Evolutionary conservation across 768 basidiomycete genomes (phyloP), one percentile per base, ranked within the genome.

Genomic region (Russula earlei): DNA sequence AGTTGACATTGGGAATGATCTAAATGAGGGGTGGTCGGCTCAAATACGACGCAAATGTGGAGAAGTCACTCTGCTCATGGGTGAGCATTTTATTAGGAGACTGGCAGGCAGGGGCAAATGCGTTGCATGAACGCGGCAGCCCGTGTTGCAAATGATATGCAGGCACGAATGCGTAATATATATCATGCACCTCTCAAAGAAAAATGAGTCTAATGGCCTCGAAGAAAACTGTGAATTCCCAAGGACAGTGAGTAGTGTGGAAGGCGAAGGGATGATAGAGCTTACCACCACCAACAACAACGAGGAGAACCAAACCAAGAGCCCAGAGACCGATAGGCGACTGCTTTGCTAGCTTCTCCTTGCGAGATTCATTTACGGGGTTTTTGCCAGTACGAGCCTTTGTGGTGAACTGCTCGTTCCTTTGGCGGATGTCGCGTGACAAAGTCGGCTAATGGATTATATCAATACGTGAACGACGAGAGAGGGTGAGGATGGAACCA

Each of bases 251-350:
- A 20, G 25, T 24, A 54, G 52, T 22, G 19, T 55, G 59, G 22
- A 51, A 20, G 25, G 5, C 14, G 20, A 31, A 38, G 41, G 5
- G 12, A 41, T 20, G 42, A 11, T 17, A 42, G 20, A 74, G 83
- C 52, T 5, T 64, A 84, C 89, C 83, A 78, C 90, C 90, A 49
- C 89, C 89, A 56, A 86, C 65, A 17, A 91, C 77, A 12, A 91
- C 85, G 63, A 91, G 91, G 22, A 87, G 65, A 50, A 91, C 69
- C n/a, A 82, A 56, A 5, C 83, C 85, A 19, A 91, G 71, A 36
- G 84, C 85, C 83, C 83, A 87, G 5, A 84, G 64, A 59, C 80
- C 82, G n/a, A 91, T 64, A 14, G 89, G 87, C 64, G 84, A 87
- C 56, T 79, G 76, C 70, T 88, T 87, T 36, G 77, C 75, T 36